These are phyloP conservation scores for Trypethelium eluteriae DNA, from an alignment of 495 filamentous ascomycete species.

Conservation along the genomic window DNA sequence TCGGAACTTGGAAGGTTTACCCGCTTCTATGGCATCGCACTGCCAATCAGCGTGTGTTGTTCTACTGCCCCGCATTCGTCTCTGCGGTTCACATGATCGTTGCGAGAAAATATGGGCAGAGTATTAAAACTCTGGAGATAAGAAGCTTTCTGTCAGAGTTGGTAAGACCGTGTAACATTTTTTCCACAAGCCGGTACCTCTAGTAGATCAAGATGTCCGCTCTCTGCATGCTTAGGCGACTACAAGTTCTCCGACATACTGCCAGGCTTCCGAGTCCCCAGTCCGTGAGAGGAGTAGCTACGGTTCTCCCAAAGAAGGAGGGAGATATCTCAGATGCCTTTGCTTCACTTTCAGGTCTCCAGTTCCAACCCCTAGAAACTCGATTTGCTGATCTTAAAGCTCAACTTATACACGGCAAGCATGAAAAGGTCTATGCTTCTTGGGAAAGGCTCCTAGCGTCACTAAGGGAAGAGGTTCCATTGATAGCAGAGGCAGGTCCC, in stretches of 20 bases:
- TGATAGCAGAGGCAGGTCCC: slow-evolving; percentile 39
- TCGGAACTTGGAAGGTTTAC: no score
- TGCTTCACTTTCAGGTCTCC: slow-evolving; percentile 63
- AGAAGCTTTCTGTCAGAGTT: neutral
- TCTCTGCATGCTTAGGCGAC: slow-evolving; percentile 13
- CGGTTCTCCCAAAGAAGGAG: slow-evolving; percentile 29
- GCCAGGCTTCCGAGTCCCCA: neutral
- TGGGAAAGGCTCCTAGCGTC: slow-evolving; percentile 61
- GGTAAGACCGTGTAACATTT: neutral
- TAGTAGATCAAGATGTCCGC: slow-evolving; percentile 15
- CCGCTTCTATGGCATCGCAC: neutral
- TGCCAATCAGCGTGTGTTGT: neutral
- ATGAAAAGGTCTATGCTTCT: slow-evolving; percentile 52
- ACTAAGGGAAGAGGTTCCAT: slow-evolving; percentile 48
- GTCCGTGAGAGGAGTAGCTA: slow-evolving; percentile 17
- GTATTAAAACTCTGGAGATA: no score
- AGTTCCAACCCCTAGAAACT: slow-evolving; percentile 55
- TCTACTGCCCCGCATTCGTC: neutral
- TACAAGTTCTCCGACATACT: neutral
- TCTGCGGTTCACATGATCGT: neutral
- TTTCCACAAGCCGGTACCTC: no score
- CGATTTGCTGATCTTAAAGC: slow-evolving; percentile 73
- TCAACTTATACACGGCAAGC: slow-evolving; percentile 53
- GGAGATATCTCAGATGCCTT: slow-evolving; percentile 84
- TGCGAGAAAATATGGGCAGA: neutral